Percentiles rank a stretch among this genome's conserved stretches.
Evolutionary conservation across 31 red algal species (phyloP).

Genomic region (Endocladia muricata): DNA sequence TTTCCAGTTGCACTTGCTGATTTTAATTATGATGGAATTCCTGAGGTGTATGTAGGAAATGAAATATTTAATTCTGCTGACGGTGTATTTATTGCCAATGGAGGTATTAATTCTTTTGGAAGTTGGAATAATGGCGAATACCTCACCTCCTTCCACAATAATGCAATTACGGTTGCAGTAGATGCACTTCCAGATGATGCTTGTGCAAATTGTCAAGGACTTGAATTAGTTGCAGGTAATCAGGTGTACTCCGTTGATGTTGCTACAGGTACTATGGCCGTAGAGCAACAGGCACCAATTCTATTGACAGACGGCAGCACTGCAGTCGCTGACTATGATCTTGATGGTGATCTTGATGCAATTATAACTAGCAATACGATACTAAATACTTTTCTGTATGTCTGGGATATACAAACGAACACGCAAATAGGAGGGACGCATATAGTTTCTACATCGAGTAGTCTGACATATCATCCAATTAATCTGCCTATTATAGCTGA

Average conservation of each 20-base stretch:
- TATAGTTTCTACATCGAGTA: background rate
- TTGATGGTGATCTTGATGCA: constrained; percentile 13
- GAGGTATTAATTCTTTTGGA: too few relatives aligned
- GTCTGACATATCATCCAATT: background rate
- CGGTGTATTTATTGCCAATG: too few relatives aligned
- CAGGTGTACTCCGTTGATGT: constrained; percentile 10
- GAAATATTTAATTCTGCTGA: too few relatives aligned
- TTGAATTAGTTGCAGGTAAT: constrained; percentile 5
- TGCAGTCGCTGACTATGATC: constrained; percentile 9
- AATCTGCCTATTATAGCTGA: background rate
- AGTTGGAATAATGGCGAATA: too few relatives aligned
- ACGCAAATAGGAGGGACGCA: constrained; percentile 10
- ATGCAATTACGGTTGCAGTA: background rate
- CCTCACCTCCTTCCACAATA: background rate
- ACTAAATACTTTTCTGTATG: background rate
- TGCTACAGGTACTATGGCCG: constrained; percentile 2
- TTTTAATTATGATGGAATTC: too few relatives aligned
- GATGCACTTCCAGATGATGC: background rate
- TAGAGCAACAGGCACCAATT: background rate
- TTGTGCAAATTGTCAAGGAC: constrained; percentile 5
- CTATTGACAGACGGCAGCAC: background rate
- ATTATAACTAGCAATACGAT: background rate
- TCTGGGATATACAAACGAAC: constrained; percentile 12
- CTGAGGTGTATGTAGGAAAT: too few relatives aligned
- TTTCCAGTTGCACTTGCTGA: too few relatives aligned